phyloP scores from a whole-genome alignment of 2,329 filamentous ascomycete species.

The Epichloe bromicola region DNA sequence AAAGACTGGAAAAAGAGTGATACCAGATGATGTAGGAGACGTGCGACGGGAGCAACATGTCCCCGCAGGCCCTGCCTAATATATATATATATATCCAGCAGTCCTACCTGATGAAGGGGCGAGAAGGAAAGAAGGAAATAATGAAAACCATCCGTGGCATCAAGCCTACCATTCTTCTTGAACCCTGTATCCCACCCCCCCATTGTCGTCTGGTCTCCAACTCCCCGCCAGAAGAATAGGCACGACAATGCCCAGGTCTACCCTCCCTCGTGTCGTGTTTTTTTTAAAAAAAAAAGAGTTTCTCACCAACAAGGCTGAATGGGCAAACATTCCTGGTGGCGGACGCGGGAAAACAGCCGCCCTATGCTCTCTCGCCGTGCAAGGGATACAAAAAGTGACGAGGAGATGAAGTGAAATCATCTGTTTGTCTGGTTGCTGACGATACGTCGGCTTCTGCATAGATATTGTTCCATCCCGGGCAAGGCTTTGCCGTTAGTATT shows the following conservation, averaged over 20 bases:
- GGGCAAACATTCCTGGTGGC: no score
- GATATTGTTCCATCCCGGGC: conserved; percentile 19
- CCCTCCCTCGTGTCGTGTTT: no score
- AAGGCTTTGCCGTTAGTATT: conserved; percentile 21
- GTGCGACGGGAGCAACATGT: no score
- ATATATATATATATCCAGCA: background rate
- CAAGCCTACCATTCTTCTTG: background rate
- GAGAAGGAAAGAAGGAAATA: background rate
- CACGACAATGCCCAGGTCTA: background rate
- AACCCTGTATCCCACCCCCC: no score
- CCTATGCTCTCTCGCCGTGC: no score
- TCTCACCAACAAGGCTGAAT: background rate
- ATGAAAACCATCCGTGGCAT: background rate
- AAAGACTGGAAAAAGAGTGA: no score
- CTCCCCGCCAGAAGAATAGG: background rate
- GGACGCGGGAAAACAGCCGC: no score
- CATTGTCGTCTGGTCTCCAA: background rate
- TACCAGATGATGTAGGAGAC: no score
- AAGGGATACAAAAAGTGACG: background rate
- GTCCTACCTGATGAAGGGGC: background rate
- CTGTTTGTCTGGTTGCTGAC: background rate
- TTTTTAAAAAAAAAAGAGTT: background rate
- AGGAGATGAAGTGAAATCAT: background rate
- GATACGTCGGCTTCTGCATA: conserved; percentile 1
- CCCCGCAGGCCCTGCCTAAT: no score